phyloP scores from a whole-genome alignment of 129 eudicot genomes.

The Flaveria sonorensis region DNA sequence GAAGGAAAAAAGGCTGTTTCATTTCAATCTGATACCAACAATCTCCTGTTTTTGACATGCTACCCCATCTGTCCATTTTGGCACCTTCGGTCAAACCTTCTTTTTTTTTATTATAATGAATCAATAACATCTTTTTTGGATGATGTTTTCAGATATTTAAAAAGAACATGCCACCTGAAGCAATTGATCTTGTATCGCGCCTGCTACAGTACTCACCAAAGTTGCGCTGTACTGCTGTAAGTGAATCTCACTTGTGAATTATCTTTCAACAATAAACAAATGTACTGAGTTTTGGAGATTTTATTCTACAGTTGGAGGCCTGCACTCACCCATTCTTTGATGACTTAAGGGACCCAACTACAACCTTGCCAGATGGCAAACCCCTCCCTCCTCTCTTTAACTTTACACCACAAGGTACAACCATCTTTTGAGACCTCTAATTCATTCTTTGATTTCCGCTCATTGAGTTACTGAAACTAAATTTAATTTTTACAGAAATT shows the following conservation, averaged over 20 bases:
- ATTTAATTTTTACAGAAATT: slow-evolving; percentile 50
- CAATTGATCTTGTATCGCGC: slow-evolving; percentile 87
- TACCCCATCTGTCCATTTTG: not conserved
- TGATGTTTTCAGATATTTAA: slow-evolving; percentile 62
- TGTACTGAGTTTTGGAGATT: not conserved
- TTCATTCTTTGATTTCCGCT: not conserved
- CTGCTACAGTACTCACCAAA: slow-evolving; percentile 92
- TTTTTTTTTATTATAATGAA: not conserved
- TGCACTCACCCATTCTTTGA: slow-evolving; percentile 97
- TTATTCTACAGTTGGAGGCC: slow-evolving; percentile 77
- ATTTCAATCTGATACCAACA: too few species aligned
- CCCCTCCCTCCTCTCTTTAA: slow-evolving; percentile 90
- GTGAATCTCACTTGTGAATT: slow-evolving; percentile 27
- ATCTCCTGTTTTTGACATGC: not conserved
- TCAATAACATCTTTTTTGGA: slow-evolving; percentile 16
- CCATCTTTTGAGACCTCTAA: not conserved
- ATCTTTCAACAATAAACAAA: not conserved
- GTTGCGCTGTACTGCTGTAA: slow-evolving; percentile 83
- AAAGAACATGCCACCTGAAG: slow-evolving; percentile 86
- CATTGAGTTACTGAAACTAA: not conserved
- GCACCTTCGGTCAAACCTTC: not conserved
- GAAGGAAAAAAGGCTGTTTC: not conserved
- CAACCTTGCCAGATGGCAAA: slow-evolving; percentile 77
- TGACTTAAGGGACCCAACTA: slow-evolving; percentile 69
- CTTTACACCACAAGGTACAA: slow-evolving; percentile 82